Conservation (phyloP, 768 basidiomycete genomes). For the Lactarius trivialis region DNA sequence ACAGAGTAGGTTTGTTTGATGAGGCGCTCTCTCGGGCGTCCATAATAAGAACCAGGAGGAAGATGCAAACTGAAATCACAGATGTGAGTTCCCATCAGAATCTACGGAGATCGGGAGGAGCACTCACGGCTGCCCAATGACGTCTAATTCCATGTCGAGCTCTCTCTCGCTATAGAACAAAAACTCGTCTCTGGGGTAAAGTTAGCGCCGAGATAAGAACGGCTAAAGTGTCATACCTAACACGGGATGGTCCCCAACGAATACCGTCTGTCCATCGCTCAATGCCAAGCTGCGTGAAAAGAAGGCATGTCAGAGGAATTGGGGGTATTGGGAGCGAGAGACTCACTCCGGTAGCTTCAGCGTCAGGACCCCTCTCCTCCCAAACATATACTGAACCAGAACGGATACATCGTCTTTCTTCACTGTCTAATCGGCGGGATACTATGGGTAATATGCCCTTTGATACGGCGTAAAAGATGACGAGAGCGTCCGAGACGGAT, state of each 20-base stretch:
- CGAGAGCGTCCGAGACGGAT: conserved; percentile 58
- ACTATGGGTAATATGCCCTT: conserved; percentile 57
- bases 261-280: conserved; percentile 73
- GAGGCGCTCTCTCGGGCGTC: conserved; percentile 41
- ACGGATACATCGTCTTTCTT: conserved; percentile 62
- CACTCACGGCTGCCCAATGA: conserved; percentile 22
- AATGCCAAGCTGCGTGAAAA: conserved; percentile 52
- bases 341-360: conserved; percentile 57
- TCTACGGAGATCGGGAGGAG: background rate
- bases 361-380: conserved; percentile 69
- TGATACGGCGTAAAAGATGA: conserved; percentile 68
- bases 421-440: conserved; percentile 63
- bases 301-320: background rate
- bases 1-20: conserved; percentile 81
- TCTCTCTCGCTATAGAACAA: conserved; percentile 69
- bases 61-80: conserved; percentile 25
- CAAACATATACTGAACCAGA: conserved; percentile 76
- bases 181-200: conserved; percentile 49
- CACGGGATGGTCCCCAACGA: conserved; percentile 73
- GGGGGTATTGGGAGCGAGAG: background rate
- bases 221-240: conserved; percentile 39
- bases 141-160: conserved; percentile 28
- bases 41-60: conserved; percentile 25
- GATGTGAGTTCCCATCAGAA: conserved; percentile 20
- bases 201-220: background rate